Percentiles rank a stretch among this genome's conserved stretches.
Conservation (phyloP, 495 filamentous ascomycete genomes). For the Sphaerosporella brunnea region DNA sequence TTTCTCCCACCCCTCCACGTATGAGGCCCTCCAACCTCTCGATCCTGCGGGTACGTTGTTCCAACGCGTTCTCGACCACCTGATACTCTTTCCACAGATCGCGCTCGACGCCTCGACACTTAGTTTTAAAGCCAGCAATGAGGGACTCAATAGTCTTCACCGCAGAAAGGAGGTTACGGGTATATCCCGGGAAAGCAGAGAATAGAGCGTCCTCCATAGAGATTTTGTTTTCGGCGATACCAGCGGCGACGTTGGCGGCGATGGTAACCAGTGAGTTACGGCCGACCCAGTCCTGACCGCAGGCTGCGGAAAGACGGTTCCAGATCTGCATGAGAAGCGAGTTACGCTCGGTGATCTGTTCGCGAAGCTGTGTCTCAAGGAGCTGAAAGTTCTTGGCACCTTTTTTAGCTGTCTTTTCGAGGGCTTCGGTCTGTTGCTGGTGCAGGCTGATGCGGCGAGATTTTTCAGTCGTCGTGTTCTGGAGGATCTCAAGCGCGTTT, state of each 20-base stretch:
- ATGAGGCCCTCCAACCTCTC: constrained; percentile 68
- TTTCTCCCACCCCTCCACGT: constrained; percentile 33
- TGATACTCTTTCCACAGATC: constrained; percentile 84
- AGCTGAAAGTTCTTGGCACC: constrained; percentile 56
- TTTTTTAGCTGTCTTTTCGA: constrained; percentile 53
- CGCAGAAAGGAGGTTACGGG: constrained; percentile 68
- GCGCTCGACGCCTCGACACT: constrained; percentile 67
- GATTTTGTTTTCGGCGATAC: constrained; percentile 14
- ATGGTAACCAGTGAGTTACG: constrained; percentile 69
- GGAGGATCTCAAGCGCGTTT: constrained; percentile 66
- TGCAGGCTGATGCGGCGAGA: constrained; percentile 65
- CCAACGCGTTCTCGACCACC: constrained; percentile 61
- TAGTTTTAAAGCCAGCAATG: constrained; percentile 59
- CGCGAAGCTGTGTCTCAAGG: constrained; percentile 61
- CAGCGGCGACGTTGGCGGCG: constrained; percentile 2
- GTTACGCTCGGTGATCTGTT: constrained; percentile 80
- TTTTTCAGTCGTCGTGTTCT: constrained; percentile 70
- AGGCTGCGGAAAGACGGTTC: constrained; percentile 70
- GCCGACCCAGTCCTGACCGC: constrained; percentile 81
- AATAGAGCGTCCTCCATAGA: constrained; percentile 23
- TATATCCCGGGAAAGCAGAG: constrained; percentile 52
- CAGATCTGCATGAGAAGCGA: constrained; percentile 68
- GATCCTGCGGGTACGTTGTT: constrained; percentile 63
- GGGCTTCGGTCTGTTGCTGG: constrained; percentile 64
- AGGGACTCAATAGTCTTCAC: constrained; percentile 76